phyloP scores from a whole-genome alignment of 2,329 filamentous ascomycete species.

The Aspergillus quadrilineatus region DNA sequence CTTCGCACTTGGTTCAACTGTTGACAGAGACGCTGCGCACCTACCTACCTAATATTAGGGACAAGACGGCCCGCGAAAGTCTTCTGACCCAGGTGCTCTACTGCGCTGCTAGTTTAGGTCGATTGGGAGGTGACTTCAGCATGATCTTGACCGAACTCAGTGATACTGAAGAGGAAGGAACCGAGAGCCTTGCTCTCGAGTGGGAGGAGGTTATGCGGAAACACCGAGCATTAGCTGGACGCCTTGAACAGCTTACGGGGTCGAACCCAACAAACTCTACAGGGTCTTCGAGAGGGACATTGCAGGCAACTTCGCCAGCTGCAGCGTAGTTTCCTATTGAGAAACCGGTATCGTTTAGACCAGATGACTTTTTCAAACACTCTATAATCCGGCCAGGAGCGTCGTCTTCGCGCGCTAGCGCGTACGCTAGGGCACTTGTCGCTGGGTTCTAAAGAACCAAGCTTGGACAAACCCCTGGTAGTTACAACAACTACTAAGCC shows the following conservation, averaged over 20 bases:
- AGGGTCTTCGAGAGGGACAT: slow-evolving; percentile 18
- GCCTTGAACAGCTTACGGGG: slow-evolving; percentile 47
- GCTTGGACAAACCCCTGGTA: background rate
- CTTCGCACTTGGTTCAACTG: slow-evolving; percentile 77
- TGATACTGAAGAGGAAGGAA: slow-evolving; percentile 39
- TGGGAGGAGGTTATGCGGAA: slow-evolving; percentile 90
- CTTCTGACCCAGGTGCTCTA: slow-evolving; percentile 90
- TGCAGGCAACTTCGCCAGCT: slow-evolving; percentile 19
- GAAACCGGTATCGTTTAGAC: background rate
- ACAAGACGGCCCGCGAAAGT: slow-evolving; percentile 78
- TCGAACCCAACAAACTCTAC: slow-evolving; percentile 18
- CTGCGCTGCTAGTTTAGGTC: slow-evolving; percentile 84
- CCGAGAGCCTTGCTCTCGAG: slow-evolving; percentile 54
- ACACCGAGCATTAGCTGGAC: slow-evolving; percentile 78
- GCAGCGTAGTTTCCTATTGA: background rate
- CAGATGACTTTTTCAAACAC: background rate
- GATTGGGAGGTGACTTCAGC: slow-evolving; percentile 89
- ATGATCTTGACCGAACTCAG: slow-evolving; percentile 71
- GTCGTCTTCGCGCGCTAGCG: background rate
- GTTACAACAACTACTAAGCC: background rate
- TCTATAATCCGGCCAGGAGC: background rate
- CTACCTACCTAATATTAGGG: slow-evolving; percentile 79
- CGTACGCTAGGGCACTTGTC: background rate
- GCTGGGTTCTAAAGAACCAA: background rate
- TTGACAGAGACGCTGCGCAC: slow-evolving; percentile 71